phyloP scores from a whole-genome alignment of 148 eudicot species.

The Vaccinium vitisidaea region DNA sequence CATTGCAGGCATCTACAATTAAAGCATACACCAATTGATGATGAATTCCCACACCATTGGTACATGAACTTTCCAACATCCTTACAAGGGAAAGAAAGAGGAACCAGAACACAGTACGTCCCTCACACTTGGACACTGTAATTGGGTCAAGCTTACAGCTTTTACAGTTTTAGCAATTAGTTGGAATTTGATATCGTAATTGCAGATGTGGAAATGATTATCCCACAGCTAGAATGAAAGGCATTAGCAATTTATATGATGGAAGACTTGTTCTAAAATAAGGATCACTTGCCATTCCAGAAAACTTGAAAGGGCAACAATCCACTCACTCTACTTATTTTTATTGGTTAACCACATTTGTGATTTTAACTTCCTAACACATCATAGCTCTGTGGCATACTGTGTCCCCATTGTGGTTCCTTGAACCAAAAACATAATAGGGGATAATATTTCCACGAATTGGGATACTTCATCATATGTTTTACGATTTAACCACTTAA shows the following conservation, averaged over 20 bases:
- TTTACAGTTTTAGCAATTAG: neutral
- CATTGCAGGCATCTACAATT: neutral
- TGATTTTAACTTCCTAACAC: neutral
- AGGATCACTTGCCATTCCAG: neutral
- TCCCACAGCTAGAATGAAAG: neutral
- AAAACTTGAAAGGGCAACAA: slow-evolving; percentile 1
- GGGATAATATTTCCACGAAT: neutral
- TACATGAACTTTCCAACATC: neutral
- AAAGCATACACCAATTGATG: neutral
- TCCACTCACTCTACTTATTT: neutral
- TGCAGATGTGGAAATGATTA: neutral
- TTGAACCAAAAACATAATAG: neutral
- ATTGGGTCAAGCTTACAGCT: neutral
- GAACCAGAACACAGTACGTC: neutral
- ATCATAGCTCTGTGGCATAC: neutral
- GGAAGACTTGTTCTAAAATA: neutral
- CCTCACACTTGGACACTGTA: neutral
- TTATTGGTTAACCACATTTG: neutral
- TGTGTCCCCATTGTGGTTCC: neutral
- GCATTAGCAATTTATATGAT: neutral
- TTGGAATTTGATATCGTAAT: neutral
- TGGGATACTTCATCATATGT: neutral
- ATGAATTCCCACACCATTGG: neutral
- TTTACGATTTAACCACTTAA: neutral
- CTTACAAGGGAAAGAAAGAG: neutral